Conservation (phyloP, 2,329 filamentous ascomycete species). For the Trichoderma breve region DNA sequence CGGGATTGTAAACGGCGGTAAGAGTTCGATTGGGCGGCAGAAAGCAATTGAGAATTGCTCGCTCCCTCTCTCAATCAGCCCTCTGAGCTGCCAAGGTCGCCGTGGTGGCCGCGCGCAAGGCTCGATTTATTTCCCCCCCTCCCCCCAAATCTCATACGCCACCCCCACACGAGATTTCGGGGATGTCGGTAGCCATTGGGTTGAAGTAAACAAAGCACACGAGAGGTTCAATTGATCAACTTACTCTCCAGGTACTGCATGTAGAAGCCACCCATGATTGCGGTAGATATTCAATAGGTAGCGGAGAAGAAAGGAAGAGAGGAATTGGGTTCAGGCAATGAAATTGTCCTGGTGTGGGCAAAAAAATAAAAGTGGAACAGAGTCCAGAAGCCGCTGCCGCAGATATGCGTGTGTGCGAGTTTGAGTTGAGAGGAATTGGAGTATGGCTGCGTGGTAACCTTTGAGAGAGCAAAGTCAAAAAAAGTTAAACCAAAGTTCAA, state of each 20-base stretch:
- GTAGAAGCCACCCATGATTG: conserved; percentile 63
- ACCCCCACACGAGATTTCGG: conserved; percentile 22
- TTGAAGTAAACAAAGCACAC: conserved; percentile 17
- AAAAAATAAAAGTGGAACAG: conserved; percentile 27
- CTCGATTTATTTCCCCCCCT: not conserved
- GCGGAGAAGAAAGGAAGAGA: not conserved
- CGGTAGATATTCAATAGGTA: conserved; percentile 18
- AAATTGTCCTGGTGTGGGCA: conserved; percentile 14
- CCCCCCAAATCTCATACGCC: conserved; percentile 17
- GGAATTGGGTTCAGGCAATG: conserved; percentile 6
- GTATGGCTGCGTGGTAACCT: conserved; percentile 12
- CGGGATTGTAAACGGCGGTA: not conserved
- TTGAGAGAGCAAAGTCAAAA: not conserved
- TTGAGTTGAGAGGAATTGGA: conserved; percentile 9
- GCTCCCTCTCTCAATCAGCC: not conserved
- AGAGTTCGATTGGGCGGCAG: not conserved
- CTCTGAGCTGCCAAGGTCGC: not conserved
- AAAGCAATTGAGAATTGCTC: not conserved
- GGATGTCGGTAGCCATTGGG: conserved; percentile 24
- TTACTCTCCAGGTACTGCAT: conserved; percentile 75
- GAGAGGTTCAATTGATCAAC: conserved; percentile 38
- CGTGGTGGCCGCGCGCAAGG: conserved; percentile 13
- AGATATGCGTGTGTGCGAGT: conserved; percentile 10
- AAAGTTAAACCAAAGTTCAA: not conserved
- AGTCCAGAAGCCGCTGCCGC: conserved; percentile 11